phyloP scores from a whole-genome alignment of 2,329 filamentous ascomycete genomes.

The Apiospora sp. region DNA sequence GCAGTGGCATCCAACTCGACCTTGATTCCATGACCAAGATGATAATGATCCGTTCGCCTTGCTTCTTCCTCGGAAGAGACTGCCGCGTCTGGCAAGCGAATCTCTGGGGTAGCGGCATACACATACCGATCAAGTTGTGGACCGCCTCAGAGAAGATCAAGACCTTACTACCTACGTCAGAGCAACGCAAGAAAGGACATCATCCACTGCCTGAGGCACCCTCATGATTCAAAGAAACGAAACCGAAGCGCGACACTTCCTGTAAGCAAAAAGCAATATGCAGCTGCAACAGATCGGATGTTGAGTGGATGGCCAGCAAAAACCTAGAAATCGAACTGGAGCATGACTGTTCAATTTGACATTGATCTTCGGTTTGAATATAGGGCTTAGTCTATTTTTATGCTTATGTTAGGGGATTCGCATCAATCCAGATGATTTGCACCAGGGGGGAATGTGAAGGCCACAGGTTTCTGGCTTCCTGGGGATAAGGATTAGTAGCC shows the following conservation, averaged over 20 bases:
- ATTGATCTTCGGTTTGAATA: neutral
- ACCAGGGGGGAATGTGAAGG: neutral
- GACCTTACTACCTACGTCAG: slow-evolving; percentile 11
- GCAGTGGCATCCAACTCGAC: neutral
- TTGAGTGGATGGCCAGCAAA: neutral
- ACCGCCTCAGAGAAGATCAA: neutral
- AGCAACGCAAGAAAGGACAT: neutral
- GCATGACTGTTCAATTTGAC: neutral
- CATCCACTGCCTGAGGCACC: neutral
- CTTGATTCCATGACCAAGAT: neutral
- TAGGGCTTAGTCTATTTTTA: neutral
- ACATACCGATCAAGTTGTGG: neutral
- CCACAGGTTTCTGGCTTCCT: slow-evolving; percentile 1
- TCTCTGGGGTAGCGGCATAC: neutral
- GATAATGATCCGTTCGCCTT: neutral
- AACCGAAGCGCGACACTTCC: neutral
- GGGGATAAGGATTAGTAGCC: neutral
- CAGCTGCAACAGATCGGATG: slow-evolving; percentile 6
- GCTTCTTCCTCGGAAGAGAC: slow-evolving; percentile 6
- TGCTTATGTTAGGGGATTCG: neutral
- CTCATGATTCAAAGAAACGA: neutral
- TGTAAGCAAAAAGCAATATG: neutral
- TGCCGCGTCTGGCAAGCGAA: neutral
- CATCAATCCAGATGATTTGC: neutral
- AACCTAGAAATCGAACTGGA: neutral